A percentile compares a stretch with the other conserved stretches of the same genome.
Conservation (phyloP, 1,284 basidiomycete species). For the Ustilago hordei region DNA sequence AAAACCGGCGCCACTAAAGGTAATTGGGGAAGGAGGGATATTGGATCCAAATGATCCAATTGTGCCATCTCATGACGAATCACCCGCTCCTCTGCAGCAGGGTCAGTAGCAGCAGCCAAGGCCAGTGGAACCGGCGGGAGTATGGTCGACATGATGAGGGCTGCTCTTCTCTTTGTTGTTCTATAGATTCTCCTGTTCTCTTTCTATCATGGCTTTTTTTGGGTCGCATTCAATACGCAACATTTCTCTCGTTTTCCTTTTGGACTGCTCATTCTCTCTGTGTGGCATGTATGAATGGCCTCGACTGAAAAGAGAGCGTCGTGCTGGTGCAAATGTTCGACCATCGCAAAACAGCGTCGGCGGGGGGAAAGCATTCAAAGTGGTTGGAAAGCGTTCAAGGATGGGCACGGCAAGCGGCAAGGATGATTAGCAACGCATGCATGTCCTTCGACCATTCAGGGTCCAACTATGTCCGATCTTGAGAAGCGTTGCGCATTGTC, state of each 20-base stretch:
- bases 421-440: constrained; percentile 23
- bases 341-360: too few species aligned
- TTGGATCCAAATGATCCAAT: constrained; percentile 31
- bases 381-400: not conserved
- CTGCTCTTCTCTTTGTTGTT: too few species aligned
- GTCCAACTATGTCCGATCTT: constrained; percentile 15
- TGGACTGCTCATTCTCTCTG: too few species aligned
- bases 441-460: constrained; percentile 8
- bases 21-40: not conserved
- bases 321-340: too few species aligned
- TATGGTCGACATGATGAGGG: constrained; percentile 2
- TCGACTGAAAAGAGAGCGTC: too few species aligned
- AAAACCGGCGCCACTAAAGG: not conserved
- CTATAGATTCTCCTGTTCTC: too few species aligned
- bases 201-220: too few species aligned
- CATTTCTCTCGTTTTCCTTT: not conserved
- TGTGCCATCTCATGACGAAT: constrained; percentile 9
- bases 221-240: not conserved
- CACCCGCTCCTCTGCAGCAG: not conserved
- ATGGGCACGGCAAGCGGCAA: not conserved
- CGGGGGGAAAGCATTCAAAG: too few species aligned
- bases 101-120: not conserved
- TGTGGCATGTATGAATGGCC: too few species aligned
- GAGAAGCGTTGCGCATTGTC: not conserved
- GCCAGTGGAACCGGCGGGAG: too few species aligned